Conservation (phyloP, 306 rosid genomes). For the Dalbergia cultrata region DNA sequence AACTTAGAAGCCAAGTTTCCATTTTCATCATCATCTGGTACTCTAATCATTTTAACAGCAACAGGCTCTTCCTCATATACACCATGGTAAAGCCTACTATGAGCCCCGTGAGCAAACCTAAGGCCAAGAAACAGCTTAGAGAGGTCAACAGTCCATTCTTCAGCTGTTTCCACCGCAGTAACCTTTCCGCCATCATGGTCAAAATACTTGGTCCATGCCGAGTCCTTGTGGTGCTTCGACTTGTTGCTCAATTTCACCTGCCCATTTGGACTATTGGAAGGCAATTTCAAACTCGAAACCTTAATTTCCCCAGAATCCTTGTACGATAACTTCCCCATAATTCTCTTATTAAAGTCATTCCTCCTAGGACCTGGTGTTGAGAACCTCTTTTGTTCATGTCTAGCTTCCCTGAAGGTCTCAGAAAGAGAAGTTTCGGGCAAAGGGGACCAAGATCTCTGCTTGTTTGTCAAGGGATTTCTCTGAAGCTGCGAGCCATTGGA, state of each 20-base stretch:
- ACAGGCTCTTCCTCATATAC: slow-evolving; percentile 76
- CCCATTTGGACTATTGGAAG: slow-evolving; percentile 50
- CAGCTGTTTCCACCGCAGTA: slow-evolving; percentile 74
- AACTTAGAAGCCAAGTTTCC: slow-evolving; percentile 70
- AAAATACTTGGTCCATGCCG: slow-evolving; percentile 72
- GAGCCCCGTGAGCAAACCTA: slow-evolving; percentile 98
- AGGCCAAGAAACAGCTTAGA: slow-evolving; percentile 81
- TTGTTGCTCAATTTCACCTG: slow-evolving; percentile 35
- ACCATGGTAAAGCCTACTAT: slow-evolving; percentile 94
- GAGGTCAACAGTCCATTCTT: slow-evolving; percentile 81
- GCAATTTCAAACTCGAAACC: slow-evolving; percentile 43
- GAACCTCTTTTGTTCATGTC: slow-evolving; percentile 72
- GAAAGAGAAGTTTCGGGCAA: slow-evolving; percentile 58
- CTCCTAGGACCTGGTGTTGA: slow-evolving; percentile 74
- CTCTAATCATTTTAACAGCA: slow-evolving; percentile 84
- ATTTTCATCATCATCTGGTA: slow-evolving; percentile 80
- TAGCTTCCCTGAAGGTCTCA: slow-evolving; percentile 77
- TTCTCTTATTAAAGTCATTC: slow-evolving; percentile 50
- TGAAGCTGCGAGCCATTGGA: slow-evolving; percentile 36
- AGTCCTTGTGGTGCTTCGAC: slow-evolving; percentile 65
- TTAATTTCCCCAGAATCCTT: slow-evolving; percentile 54
- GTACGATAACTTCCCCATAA: slow-evolving; percentile 52
- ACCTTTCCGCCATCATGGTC: slow-evolving; percentile 78
- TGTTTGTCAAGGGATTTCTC: slow-evolving; percentile 41
- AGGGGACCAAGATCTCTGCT: slow-evolving; percentile 90